Percentiles rank a stretch among this genome's conserved stretches.
phyloP scores from a whole-genome alignment of 2,329 filamentous ascomycete genomes.

The Rhynchosporium agropyri region DNA sequence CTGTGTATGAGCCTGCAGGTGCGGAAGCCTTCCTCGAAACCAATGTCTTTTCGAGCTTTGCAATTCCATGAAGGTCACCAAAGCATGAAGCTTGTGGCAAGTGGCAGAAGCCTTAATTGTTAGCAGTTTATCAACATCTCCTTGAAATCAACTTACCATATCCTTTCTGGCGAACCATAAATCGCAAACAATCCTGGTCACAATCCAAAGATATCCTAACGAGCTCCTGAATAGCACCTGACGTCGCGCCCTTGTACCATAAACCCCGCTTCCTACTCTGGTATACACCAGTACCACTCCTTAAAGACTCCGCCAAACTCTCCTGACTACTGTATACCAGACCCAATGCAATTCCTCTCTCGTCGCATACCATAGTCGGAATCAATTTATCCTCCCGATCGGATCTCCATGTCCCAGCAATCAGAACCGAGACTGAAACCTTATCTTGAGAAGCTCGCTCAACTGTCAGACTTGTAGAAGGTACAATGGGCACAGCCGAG shows the following conservation, averaged over 20 bases:
- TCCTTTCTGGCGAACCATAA: constrained; percentile 87
- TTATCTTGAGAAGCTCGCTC: constrained; percentile 59
- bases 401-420: constrained; percentile 75
- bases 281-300: constrained; percentile 80
- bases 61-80: constrained; percentile 78
- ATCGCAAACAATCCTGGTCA: constrained; percentile 89
- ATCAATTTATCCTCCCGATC: constrained; percentile 84
- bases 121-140: constrained; percentile 16
- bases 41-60: constrained; percentile 85
- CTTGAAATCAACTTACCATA: constrained; percentile 50
- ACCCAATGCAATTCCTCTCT: constrained; percentile 80
- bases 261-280: constrained; percentile 93
- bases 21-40: constrained; percentile 79
- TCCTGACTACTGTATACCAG: constrained; percentile 93
- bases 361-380: constrained; percentile 88
- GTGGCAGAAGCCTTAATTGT: constrained; percentile 76
- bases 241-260: constrained; percentile 96
- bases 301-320: constrained; percentile 83
- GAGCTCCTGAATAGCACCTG: constrained; percentile 90
- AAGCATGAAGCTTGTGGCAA: constrained; percentile 92
- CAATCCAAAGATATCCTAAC: constrained; percentile 86
- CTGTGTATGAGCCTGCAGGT: constrained; percentile 89
- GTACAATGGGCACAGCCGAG: constrained; percentile 70
- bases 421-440: constrained; percentile 69
- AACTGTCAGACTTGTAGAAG: constrained; percentile 70